A percentile compares a stretch with the other conserved stretches of the same genome.
These are phyloP conservation scores for Macrolepiota dolichaula DNA, from an alignment of 768 basidiomycete genomes.

Conservation along the genomic window DNA sequence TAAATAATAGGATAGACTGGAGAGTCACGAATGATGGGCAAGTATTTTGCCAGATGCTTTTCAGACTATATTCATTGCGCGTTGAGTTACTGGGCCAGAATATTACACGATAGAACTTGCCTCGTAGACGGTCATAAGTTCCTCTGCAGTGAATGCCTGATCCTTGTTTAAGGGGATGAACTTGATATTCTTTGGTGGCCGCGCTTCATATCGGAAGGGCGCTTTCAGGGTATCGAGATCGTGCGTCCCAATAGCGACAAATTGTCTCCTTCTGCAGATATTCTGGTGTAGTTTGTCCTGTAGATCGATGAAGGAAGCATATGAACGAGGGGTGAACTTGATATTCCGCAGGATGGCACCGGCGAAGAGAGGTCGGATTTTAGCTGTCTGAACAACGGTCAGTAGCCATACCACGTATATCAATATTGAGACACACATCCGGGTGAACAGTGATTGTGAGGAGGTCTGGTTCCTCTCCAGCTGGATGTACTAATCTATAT, in stretches of 20 bases:
- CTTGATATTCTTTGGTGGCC: conserved; percentile 83
- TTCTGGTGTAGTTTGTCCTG: conserved; percentile 99
- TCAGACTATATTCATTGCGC: conserved; percentile 59
- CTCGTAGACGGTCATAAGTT: conserved; percentile 93
- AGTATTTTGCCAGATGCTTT: conserved; percentile 84
- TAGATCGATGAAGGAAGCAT: conserved; percentile 97
- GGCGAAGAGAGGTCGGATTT: conserved; percentile 88
- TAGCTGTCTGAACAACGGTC: conserved; percentile 51
- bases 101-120: conserved; percentile 35
- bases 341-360: conserved; percentile 89
- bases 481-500: conserved; percentile 73
- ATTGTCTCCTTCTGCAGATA: conserved; percentile 81
- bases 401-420: not conserved
- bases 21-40: conserved; percentile 91
- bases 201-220: conserved; percentile 87
- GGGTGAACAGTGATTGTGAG: conserved; percentile 66
- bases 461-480: conserved; percentile 61
- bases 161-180: conserved; percentile 85
- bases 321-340: conserved; percentile 83
- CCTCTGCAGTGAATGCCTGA: conserved; percentile 77
- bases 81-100: not conserved
- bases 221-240: conserved; percentile 86
- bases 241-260: conserved; percentile 97
- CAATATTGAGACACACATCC: conserved; percentile 49
- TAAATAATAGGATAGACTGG: conserved; percentile 98